Evolutionary conservation across 1,284 basidiomycete genomes (phyloP), one percentile per base, ranked within the genome.

Genomic region (Thecaphora thlaspeos): DNA sequence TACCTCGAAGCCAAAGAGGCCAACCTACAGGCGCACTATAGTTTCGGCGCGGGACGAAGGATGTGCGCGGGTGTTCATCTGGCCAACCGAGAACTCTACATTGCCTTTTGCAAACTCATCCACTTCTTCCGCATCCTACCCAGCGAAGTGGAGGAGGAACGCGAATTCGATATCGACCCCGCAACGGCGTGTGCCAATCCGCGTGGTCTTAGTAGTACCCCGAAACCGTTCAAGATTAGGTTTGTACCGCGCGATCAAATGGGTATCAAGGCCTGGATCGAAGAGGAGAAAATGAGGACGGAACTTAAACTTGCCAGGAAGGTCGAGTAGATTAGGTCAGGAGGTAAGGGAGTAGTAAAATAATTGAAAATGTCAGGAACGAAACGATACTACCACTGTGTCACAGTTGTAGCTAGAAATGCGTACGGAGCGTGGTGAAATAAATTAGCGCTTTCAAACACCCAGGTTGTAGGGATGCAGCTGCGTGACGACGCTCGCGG

Each of bases 11-110:
- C 53, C 4, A 48, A 48, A 4, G 61, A 64, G 46, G 53, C 55
- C 28, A 61, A 56, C 46, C 51, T 43, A 34, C 61, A 64, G 48
- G 41, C 53, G 19, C 61, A 64, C 53, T 64, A 64, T 47, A 43
- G 38, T 10, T 64, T 61, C 28, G 61, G 61, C n/a, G 61, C 61
- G 0, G 61, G 61, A 1, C 42, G 61, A 0, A 24, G 61, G 8
- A 64, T 64, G 61, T 64, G 61, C 44, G 61, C 61, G 9, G 61
- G 61, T 15, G 61, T 64, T n/a, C 58, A 61, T 26, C 38, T 64
- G 30, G 61, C 61, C 11, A 61, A 64, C 24, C 49, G 61, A 12
- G 61, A 64, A 38, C 47, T 64, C 34, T 64, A 64, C 45, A 50
- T 64, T 19, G 61, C 53, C 14, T 64, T 64, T 22, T 64, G 53